phyloP scores from a whole-genome alignment of 1,139 yeast species.

The Taphrina pruni region DNA sequence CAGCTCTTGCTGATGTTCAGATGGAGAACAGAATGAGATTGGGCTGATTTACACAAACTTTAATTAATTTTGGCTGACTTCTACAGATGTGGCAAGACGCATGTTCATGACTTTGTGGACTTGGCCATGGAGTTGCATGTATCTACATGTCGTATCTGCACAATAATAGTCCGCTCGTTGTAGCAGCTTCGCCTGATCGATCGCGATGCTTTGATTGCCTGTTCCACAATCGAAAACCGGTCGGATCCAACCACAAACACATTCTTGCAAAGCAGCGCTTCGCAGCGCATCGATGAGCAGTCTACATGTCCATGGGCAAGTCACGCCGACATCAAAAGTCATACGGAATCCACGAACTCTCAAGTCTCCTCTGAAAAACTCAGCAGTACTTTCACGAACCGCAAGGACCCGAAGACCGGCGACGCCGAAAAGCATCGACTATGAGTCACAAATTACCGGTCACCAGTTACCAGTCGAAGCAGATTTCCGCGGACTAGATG shows the following conservation, averaged over 20 bases:
- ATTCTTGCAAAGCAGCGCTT: too few relatives aligned
- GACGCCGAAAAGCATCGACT: background rate
- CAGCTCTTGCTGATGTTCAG: too few relatives aligned
- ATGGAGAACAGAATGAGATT: background rate
- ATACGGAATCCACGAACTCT: slow-evolving; percentile 16
- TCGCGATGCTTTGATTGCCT: too few relatives aligned
- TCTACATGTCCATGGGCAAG: slow-evolving; percentile 36
- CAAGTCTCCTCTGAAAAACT: slow-evolving; percentile 24
- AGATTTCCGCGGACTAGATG: slow-evolving; percentile 28
- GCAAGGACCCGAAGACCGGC: slow-evolving; percentile 13
- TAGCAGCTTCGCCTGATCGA: too few relatives aligned
- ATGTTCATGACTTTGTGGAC: too few relatives aligned
- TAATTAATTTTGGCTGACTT: background rate
- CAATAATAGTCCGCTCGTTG: too few relatives aligned
- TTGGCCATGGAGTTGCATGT: too few relatives aligned
- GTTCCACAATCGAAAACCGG: too few relatives aligned
- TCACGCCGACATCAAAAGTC: slow-evolving; percentile 35
- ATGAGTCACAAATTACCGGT: slow-evolving; percentile 24
- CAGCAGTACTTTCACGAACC: background rate
- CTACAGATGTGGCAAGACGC: slow-evolving; percentile 4
- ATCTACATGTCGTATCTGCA: background rate
- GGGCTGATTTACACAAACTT: slow-evolving; percentile 1
- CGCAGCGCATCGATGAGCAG: slow-evolving; percentile 1
- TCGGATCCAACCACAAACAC: too few relatives aligned
- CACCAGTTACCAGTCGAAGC: slow-evolving; percentile 19